Percentiles rank a stretch among this genome's conserved stretches.
These are phyloP conservation scores for Przewalskia tangutica DNA, from an alignment of 257 asterid genomes.

Conservation along the genomic window DNA sequence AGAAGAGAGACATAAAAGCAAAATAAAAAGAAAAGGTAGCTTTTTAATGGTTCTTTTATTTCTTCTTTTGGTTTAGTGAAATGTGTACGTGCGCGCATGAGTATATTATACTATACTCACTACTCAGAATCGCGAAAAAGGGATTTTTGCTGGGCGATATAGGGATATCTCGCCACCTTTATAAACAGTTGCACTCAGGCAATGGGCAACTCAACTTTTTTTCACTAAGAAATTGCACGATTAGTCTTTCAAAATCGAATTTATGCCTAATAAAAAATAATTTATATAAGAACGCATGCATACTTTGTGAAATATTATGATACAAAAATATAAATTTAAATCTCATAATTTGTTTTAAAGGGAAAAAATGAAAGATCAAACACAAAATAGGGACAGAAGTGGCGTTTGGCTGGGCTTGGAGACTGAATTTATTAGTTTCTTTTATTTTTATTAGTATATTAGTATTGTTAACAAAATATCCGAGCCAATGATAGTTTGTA, in stretches of 20 bases:
- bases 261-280: too few relatives aligned
- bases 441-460: too few relatives aligned
- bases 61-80: background rate
- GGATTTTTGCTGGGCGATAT: background rate
- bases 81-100: conserved; percentile 4
- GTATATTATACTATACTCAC: background rate
- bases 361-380: too few relatives aligned
- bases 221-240: too few relatives aligned
- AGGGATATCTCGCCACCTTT: background rate
- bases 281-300: too few relatives aligned
- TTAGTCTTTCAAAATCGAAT: too few relatives aligned
- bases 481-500: background rate
- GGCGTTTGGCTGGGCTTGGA: background rate
- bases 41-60: background rate
- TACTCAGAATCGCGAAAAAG: background rate
- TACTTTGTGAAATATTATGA: too few relatives aligned
- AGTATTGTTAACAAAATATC: background rate
- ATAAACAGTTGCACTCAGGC: background rate
- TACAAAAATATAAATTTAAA: too few relatives aligned
- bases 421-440: background rate
- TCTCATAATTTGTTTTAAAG: too few relatives aligned
- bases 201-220: background rate
- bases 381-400: too few relatives aligned
- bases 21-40: background rate
- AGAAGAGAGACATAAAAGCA: background rate